Evolutionary conservation across 2,329 filamentous ascomycete genomes (phyloP), one percentile per base, ranked within the genome.

Genomic region (Botrytis pseudocinerea): DNA sequence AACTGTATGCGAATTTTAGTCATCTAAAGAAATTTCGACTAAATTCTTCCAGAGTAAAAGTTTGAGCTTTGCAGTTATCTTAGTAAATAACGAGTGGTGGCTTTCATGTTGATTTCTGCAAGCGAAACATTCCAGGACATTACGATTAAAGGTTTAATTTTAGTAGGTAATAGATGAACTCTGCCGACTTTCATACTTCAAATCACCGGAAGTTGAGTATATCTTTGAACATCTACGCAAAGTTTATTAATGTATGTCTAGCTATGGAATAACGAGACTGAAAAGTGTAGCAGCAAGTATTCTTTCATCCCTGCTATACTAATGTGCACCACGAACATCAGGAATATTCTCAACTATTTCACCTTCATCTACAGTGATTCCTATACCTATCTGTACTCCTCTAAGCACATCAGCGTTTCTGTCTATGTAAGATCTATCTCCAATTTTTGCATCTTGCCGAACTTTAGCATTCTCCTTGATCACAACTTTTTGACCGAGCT

Each of bases 151-250:
- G 42, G 6, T 62, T 4, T 2, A 12, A 9, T 62, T 9, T 1
- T n/a, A n/a, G 1, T 40, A 62, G 38, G 8, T 42, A 5, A 42
- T 63, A 4, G 0, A 28, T 32, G 16, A 42, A 46, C 7, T 46
- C 9, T 1, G 1, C 2, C 28, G 40, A 32, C 40, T 20, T 63
- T 42, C 0, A 20, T 10, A 0, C 8, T 6, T 22, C 5, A 9
- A 20, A 44, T 6, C 9, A 46, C 42, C 7, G 2, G 7, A 16
- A 28, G 16, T 5, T 3, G 61, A 44, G 1, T 4, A 7, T 46
- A 42, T 2, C 0, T 64, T 2, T 32, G 18, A 64, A 46, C 12
- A 28, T 46, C 62, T 28, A 46, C n/a, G 62, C 42, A 32, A 32
- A 22, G 9, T 6, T 7, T 46, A 25, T 46, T 35, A 32, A 46